Percentiles rank a stretch among this genome's conserved stretches.
Evolutionary conservation across 1,139 yeast genomes (phyloP).

Genomic region (Saccharomyces hybrid): DNA sequence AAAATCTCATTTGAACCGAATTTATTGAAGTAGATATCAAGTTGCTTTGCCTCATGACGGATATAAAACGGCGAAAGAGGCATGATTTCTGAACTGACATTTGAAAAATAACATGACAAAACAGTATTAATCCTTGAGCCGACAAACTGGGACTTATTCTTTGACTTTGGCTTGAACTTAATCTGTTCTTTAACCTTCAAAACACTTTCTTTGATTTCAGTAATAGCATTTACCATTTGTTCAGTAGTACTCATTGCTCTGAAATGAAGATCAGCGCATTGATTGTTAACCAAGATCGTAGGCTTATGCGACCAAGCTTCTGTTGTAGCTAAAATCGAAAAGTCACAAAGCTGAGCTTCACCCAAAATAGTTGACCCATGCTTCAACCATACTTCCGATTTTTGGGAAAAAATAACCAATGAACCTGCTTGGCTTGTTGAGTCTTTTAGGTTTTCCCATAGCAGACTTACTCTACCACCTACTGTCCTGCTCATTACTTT

Average conservation of each 20-base stretch:
- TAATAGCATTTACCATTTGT: slow-evolving; percentile 12
- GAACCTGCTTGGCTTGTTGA: slow-evolving; percentile 21
- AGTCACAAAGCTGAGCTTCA: slow-evolving; percentile 18
- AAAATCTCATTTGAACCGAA: slow-evolving; percentile 13
- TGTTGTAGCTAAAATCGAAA: slow-evolving; percentile 16
- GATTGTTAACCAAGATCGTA: slow-evolving; percentile 13
- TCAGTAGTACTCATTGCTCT: slow-evolving; percentile 20
- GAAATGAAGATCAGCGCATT: slow-evolving; percentile 19
- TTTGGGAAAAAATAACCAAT: slow-evolving; percentile 16
- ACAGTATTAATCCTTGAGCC: slow-evolving; percentile 8
- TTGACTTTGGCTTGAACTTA: background rate
- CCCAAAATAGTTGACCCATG: slow-evolving; percentile 15
- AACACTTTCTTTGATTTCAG: slow-evolving; percentile 12
- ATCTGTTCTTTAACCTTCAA: slow-evolving; percentile 9
- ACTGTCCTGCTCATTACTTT: slow-evolving; percentile 22
- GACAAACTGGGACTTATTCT: background rate
- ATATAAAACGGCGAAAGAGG: slow-evolving; percentile 21
- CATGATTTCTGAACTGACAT: slow-evolving; percentile 24
- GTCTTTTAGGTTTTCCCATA: slow-evolving; percentile 19
- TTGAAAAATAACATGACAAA: slow-evolving; percentile 15
- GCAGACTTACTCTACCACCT: slow-evolving; percentile 26
- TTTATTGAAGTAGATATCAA: slow-evolving; percentile 18
- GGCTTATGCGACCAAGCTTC: slow-evolving; percentile 16
- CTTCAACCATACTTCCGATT: slow-evolving; percentile 18
- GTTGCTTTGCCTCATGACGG: slow-evolving; percentile 19